Conservation (phyloP, 306 rosid genomes). For the Acacia acuminata region DNA sequence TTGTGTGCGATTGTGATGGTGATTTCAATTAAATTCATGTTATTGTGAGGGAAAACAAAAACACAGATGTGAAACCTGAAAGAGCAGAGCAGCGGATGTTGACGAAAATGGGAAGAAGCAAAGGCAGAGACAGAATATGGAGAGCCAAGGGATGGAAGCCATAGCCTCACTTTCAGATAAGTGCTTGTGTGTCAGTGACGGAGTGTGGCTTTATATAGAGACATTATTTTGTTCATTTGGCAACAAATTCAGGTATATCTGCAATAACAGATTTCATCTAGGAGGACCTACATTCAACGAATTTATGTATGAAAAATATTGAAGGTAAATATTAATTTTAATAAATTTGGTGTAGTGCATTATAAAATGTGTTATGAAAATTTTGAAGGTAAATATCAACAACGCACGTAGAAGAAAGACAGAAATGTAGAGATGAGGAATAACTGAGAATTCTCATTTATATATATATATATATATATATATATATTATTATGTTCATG, state of each 20-base stretch:
- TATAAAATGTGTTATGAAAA: no score
- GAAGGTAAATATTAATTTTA: no score
- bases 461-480: no score
- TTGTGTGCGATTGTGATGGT: background rate
- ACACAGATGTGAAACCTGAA: slow-evolving; percentile 52
- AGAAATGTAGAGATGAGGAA: no score
- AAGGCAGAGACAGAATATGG: slow-evolving; percentile 38
- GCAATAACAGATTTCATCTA: background rate
- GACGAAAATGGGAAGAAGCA: slow-evolving; percentile 44
- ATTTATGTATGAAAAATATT: no score
- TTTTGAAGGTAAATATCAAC: no score
- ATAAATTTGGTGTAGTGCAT: no score
- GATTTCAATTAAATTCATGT: background rate
- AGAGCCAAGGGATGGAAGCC: slow-evolving; percentile 37
- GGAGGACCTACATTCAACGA: background rate
- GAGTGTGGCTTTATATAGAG: slow-evolving; percentile 2
- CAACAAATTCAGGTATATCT: no score
- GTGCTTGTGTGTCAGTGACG: background rate
- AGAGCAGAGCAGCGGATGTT: slow-evolving; percentile 54
- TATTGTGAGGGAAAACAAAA: background rate
- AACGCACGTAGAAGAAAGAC: no score
- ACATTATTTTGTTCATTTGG: background rate
- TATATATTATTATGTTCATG: no score
- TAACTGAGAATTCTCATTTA: no score
- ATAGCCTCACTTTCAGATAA: slow-evolving; percentile 18